Evolutionary conservation across 495 filamentous ascomycete genomes (phyloP), one percentile per base, ranked within the genome.

Genomic region (Aspergillus baeticus): DNA sequence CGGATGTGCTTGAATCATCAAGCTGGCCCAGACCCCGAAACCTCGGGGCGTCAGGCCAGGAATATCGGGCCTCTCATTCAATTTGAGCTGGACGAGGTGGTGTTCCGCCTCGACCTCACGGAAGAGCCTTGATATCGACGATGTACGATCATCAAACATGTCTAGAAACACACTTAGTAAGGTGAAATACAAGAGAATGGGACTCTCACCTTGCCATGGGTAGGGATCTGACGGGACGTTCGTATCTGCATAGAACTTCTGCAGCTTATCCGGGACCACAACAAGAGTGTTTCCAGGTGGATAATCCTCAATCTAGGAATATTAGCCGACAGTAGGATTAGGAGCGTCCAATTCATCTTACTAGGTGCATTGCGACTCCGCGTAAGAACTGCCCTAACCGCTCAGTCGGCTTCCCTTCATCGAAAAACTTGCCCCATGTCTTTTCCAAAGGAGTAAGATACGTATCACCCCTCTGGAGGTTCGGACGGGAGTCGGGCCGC

Each of bases 21-120:
- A 71, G 0, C 88, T 91, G 67, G 88, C 84, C 85, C 89, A 96
- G 51, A 72, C 72, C 55, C 87, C 80, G 67, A 96, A 98, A 3
- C 93, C 93, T 26, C 77, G 63, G 2, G 89, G 87, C 1, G 92
- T 96, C 14, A 97, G 76, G 13, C 81, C 87, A 2, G 92, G 92
- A 31, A 91, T 79, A 41, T 81, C 80, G 4, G 92, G 90, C 51
- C 77, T 70, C 44, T 82, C 77, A 11, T 77, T 75, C 14, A 79
- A 61, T 29, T 80, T 74, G 20, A 78, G 71, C 58, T 91, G 92
- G 1, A 96, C 81, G 11, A 96, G 80, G 69, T 92, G 88, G 64
- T 96, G 91, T 61, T 93, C 81, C 60, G 87, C 92, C 18, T 81
- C 80, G 11, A 96, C 76, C 35, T 88, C 87, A 43, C 85, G 81